Conservation (phyloP, 2,329 filamentous ascomycete genomes). For the Ascochyta fabae region DNA sequence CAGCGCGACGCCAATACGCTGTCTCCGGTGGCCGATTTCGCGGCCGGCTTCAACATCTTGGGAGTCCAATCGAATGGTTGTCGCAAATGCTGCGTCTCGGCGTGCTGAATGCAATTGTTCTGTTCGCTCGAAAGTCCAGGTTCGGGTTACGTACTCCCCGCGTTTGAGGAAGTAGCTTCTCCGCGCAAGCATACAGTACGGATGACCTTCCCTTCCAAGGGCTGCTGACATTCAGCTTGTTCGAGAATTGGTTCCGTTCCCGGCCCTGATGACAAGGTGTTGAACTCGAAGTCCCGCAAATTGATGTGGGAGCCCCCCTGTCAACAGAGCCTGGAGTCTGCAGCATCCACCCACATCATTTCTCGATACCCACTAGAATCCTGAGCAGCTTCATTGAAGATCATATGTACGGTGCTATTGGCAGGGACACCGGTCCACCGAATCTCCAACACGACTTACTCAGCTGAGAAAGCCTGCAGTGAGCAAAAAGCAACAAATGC, state of each 20-base stretch:
- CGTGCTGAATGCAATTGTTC: slow-evolving; percentile 10
- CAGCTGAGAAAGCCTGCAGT: slow-evolving; percentile 9
- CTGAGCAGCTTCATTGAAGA: slow-evolving; percentile 26
- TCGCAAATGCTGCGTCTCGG: slow-evolving; percentile 15
- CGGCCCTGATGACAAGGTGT: slow-evolving; percentile 26
- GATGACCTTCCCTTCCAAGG: slow-evolving; percentile 36
- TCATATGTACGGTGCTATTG: slow-evolving; percentile 25
- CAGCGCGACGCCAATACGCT: slow-evolving; percentile 12
- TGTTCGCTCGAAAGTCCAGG: slow-evolving; percentile 4
- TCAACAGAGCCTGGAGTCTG: slow-evolving; percentile 6
- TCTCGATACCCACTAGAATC: slow-evolving; percentile 30
- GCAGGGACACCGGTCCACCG: slow-evolving; percentile 4
- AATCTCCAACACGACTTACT: slow-evolving; percentile 7
- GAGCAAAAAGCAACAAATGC: slow-evolving; percentile 11
- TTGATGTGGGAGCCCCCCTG: slow-evolving; percentile 7
- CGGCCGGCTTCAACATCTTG: slow-evolving; percentile 19
- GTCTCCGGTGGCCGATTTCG: slow-evolving; percentile 22
- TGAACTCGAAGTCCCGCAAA: slow-evolving; percentile 8
- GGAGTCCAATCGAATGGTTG: slow-evolving; percentile 12
- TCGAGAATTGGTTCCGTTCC: slow-evolving; percentile 23
- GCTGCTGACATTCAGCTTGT: slow-evolving; percentile 27
- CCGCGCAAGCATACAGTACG: slow-evolving; percentile 24
- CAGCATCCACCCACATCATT: slow-evolving; percentile 9
- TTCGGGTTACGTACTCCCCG: slow-evolving; percentile 14
- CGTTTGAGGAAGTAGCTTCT: slow-evolving; percentile 19